Percentiles rank a stretch among this genome's conserved stretches.
phyloP scores from a whole-genome alignment of 2,329 filamentous ascomycete species.

The Basipetospora chlamydospora region DNA sequence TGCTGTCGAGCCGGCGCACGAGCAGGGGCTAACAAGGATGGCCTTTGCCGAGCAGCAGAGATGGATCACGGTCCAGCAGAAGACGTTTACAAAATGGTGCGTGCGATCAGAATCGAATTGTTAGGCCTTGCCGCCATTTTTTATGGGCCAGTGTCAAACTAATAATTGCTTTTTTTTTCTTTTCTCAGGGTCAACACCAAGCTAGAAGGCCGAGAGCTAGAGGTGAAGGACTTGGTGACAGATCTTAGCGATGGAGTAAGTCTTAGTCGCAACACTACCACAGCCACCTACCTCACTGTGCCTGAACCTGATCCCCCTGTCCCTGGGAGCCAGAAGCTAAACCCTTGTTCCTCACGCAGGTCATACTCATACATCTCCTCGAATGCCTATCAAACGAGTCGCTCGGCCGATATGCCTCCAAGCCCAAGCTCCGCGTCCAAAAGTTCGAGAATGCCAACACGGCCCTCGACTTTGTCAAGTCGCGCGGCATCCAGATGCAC shows the following conservation, averaged over 20 bases:
- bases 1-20: conserved; percentile 32
- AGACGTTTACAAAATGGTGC: conserved; percentile 95
- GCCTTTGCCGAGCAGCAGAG: conserved; percentile 49
- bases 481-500: conserved; percentile 85
- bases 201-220: conserved; percentile 60
- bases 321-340: too few relatives aligned
- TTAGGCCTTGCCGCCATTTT: background rate
- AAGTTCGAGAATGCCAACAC: conserved; percentile 97
- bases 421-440: conserved; percentile 91
- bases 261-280: too few relatives aligned
- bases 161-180: background rate
- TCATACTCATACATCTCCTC: conserved; percentile 89
- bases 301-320: too few relatives aligned
- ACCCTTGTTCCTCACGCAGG: conserved; percentile 43
- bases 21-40: conserved; percentile 42
- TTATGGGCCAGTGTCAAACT: too few relatives aligned
- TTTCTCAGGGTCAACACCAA: conserved; percentile 80
- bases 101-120: conserved; percentile 2
- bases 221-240: conserved; percentile 72
- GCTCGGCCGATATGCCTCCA: conserved; percentile 89
- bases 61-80: conserved; percentile 79
- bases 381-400: conserved; percentile 92
- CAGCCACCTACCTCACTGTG: too few relatives aligned
- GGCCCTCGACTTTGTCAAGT: conserved; percentile 84
- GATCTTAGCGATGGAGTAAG: conserved; percentile 89